Base-by-base conservation (phyloP, 2,329 filamentous ascomycete genomes). In the Neodidymelliopsis sp. region DNA sequence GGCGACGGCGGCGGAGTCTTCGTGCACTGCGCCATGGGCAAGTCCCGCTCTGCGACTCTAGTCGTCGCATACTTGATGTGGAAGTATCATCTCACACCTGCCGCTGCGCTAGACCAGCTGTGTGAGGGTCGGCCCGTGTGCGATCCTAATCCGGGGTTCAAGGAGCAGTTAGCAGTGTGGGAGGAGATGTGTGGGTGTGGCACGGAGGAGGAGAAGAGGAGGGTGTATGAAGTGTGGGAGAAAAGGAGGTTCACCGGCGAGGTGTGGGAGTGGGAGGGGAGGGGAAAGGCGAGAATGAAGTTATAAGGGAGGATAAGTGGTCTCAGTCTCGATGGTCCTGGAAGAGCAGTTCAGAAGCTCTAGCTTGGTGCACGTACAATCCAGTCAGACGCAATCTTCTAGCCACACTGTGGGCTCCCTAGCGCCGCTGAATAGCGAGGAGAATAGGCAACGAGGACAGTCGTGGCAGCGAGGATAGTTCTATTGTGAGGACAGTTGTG, bases 241-340 rank as follows among this genome's bases (percentile, higher is more conserved):
- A 61, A 59, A 35, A 59, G 56, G 1, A 58, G 70, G 4, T 74
- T 72, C 39, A 65, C 29, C 2, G 72, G 72, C 0, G 65, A 67
- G n/a, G 63, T 54, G 12, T 72, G 70, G 70, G 69, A 71, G 29
- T 75, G 73, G 73, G 71, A 72, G n/a, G n/a, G n/a, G n/a, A n/a
- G n/a, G n/a, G n/a, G n/a, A n/a, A n/a, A n/a, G n/a, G n/a, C n/a
- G n/a, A n/a, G n/a, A n/a, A n/a, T n/a, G n/a, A n/a, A n/a, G n/a
- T n/a, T n/a, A n/a, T n/a, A n/a, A n/a, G n/a, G n/a, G n/a, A n/a
- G n/a, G n/a, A n/a, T n/a, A n/a, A n/a, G n/a, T n/a, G n/a, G n/a
- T n/a, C n/a, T n/a, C n/a, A n/a, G n/a, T n/a, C n/a, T n/a, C n/a
- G n/a, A n/a, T n/a, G n/a, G n/a, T n/a, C n/a, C n/a, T n/a, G n/a